Evolutionary conservation across 495 filamentous ascomycete species (phyloP), one percentile per base, ranked within the genome.

Genomic region (Podospora comata): DNA sequence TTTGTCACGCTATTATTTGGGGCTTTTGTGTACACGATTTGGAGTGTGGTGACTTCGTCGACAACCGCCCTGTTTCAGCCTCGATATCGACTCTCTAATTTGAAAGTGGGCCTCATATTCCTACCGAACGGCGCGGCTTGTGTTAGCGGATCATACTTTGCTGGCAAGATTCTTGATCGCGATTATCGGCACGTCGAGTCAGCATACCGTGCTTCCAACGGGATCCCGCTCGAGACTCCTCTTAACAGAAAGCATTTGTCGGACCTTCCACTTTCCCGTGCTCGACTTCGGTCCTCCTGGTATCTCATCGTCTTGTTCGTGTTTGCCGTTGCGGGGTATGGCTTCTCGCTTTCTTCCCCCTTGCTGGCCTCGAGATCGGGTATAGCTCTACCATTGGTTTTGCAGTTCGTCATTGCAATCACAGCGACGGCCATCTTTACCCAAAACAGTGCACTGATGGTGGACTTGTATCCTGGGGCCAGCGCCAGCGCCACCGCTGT

Each of bases 401-500:
- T 88, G 16, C 82, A 83, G 32, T 84, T 85, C 65, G 64, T 88
- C 20, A 78, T 83, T 23, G 83, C 81, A 1, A 80, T 80, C 48
- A 72, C 67, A 44, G 74, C 84, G 2, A 84, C 79, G 0, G 83
- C 77, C 2, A 69, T 79, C 7, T 84, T 81, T 63, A 84, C 74
- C 15, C 67, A 70, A 61, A 71, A 80, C 13, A 73, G 78, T 60
- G 86, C 85, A 0, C 76, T 91, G 66, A 71, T 90, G 54, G 81
- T 90, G 0, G 89, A 91, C 73, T 72, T 90, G 2, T 88, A 87
- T 67, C 86, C 86, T 2, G 79, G 75, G 0, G 80, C 80, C 19
- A 84, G 87, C 18, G 82, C 84, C 0, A 86, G 87, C 5, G 86
- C 87, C 0, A 88, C 88, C 5, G 89, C 89, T 9, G 85, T 88